Base-by-base conservation (phyloP, 2,329 filamentous ascomycete species). In the Lecanicillium sp. region DNA sequence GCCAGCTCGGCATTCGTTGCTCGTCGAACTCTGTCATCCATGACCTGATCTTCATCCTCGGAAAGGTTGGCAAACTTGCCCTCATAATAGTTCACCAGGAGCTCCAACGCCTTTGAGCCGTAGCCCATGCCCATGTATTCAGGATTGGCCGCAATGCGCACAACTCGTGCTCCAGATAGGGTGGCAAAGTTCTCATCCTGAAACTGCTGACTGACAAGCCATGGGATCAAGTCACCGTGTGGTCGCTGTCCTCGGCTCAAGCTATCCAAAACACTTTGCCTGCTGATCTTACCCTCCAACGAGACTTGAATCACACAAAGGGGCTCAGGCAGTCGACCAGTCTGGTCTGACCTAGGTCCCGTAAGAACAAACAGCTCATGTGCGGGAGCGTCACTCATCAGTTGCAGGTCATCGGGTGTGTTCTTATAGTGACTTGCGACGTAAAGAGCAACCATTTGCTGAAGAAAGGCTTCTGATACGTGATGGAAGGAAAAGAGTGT, bases 351-450 rank as follows among this genome's bases (percentile, higher is more conserved):
- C 13, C 90, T 79, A 0, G 92, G 90, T 3, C 89, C 84, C 3
- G 94, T 87, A 17, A 98, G 77, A 9, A 96, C 92, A 53, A 92
- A 98, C 6, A 98, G 75, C 58, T 96, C 89, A 61, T 98, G 92
- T 1, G 92, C 90, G 2, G 92, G 92, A 1, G 92, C 92, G 61
- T 98, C 92, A 45, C 87, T 95, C 87, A 98, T 94, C 41, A 98
- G 75, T 59, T 96, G 92, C n/a, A 98, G 73, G 53, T 98, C 92
- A 52, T 98, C 94, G 1, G 92, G 92, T 0, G 89, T 87, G 63
- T 98, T 98, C 63, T 96, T 96, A 71, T 98, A 95, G 61, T 95
- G 88, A 38, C 87, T 94, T 19, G 92, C 88, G 19, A 98, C 94
- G 52, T 96, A 98, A 3, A 98, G 75, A 1, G 89, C 88, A 63